These are phyloP conservation scores for Geotrichum carabidarum DNA, from an alignment of 1,139 yeast species.

Conservation along the genomic window DNA sequence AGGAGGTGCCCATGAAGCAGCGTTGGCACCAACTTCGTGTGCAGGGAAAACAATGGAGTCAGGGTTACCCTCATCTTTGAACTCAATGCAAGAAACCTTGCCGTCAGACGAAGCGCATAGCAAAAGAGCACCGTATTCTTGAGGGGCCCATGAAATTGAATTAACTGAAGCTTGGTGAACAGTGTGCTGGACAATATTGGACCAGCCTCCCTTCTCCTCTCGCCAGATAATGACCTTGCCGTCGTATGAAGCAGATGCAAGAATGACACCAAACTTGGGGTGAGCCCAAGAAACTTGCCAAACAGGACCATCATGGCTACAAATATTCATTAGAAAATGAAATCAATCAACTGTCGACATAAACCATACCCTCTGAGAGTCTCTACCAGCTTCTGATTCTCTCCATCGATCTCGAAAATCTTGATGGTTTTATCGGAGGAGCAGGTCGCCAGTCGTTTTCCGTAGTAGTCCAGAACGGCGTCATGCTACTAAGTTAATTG, in stretches of 20 bases:
- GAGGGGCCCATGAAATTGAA: constrained; percentile 96
- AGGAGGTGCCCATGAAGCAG: constrained; percentile 96
- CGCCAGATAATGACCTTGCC: constrained; percentile 94
- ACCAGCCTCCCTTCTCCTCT: constrained; percentile 87
- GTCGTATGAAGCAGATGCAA: constrained; percentile 93
- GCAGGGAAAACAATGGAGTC: constrained; percentile 64
- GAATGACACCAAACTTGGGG: constrained; percentile 91
- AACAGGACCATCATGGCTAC: constrained; percentile 87
- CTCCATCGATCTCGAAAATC: constrained; percentile 86
- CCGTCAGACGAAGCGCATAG: constrained; percentile 94
- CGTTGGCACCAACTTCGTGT: constrained; percentile 88
- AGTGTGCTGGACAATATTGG: constrained; percentile 78
- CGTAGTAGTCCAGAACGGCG: constrained; percentile 94
- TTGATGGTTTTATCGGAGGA: constrained; percentile 92
- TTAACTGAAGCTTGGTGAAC: constrained; percentile 93
- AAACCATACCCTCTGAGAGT: constrained; percentile 57
- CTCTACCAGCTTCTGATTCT: constrained; percentile 61
- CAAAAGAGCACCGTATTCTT: constrained; percentile 88
- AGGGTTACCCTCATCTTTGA: constrained; percentile 84
- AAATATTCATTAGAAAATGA: neutral
- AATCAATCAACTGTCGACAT: neutral
- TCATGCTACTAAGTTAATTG: constrained; percentile 51
- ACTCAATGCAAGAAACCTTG: constrained; percentile 81
- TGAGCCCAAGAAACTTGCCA: constrained; percentile 99
- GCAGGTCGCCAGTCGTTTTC: constrained; percentile 90